Percentiles rank a stretch among this genome's conserved stretches.
phyloP scores from a whole-genome alignment of 176 grass and related monocot genomes.

The Thalia dealbata region DNA sequence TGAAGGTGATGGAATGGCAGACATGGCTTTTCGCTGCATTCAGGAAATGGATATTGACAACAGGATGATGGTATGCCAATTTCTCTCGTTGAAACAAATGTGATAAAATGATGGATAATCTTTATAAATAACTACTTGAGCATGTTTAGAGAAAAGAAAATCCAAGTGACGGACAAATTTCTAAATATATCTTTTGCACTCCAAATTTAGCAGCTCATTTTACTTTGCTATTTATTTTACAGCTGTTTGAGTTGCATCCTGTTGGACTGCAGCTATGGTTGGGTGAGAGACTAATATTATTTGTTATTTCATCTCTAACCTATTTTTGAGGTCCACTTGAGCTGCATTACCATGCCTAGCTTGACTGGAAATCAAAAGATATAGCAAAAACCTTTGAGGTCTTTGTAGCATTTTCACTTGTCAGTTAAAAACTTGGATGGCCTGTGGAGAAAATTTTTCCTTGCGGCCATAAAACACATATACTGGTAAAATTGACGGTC shows the following conservation, averaged over 20 bases:
- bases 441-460: neutral
- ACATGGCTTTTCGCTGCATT: conserved; percentile 94
- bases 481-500: neutral
- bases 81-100: neutral
- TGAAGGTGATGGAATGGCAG: conserved; percentile 94
- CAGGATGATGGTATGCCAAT: conserved; percentile 60
- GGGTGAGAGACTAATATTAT: neutral
- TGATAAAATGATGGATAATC: neutral
- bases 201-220: neutral
- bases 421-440: neutral
- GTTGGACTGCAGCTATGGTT: neutral
- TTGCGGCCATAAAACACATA: neutral
- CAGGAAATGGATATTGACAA: conserved; percentile 99
- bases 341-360: neutral
- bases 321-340: neutral
- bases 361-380: neutral
- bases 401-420: no score
- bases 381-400: no score
- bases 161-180: neutral
- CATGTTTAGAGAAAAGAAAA: neutral
- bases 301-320: neutral
- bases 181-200: neutral
- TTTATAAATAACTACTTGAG: neutral
- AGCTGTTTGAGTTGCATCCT: neutral
- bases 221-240: neutral